These are phyloP conservation scores for Skeletonema tropicum DNA, from an alignment of 108 stramenopile species.

Conservation along the genomic window DNA sequence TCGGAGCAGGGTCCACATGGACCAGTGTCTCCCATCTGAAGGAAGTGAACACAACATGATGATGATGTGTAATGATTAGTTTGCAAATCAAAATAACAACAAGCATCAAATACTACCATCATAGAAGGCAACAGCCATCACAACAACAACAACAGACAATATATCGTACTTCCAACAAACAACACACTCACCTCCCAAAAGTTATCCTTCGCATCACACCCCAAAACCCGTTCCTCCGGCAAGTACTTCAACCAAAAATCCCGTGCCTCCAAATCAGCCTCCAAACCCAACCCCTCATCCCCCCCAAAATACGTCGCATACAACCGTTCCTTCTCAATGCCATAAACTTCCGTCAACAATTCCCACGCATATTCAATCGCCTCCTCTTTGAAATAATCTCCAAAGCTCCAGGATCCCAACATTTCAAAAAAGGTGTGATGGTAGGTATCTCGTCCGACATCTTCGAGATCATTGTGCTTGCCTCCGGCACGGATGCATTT, in stretches of 20 bases:
- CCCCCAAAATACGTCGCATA: slow-evolving; percentile 99
- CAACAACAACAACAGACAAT: not conserved
- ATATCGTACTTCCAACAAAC: not conserved
- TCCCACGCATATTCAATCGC: slow-evolving; percentile 97
- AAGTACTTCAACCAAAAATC: slow-evolving; percentile 81
- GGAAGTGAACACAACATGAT: too few species aligned
- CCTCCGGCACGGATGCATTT: slow-evolving; percentile 99
- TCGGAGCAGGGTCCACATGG: slow-evolving; percentile 98
- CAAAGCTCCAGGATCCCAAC: slow-evolving; percentile 97
- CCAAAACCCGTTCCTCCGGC: slow-evolving; percentile 82
- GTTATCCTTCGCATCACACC: slow-evolving; percentile 91
- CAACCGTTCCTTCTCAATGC: slow-evolving; percentile 77
- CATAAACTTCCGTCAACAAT: slow-evolving; percentile 89
- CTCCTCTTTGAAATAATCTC: slow-evolving; percentile 91
- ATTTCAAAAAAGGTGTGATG: slow-evolving; percentile 99
- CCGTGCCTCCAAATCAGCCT: slow-evolving; percentile 86
- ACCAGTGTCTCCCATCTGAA: slow-evolving; percentile 96
- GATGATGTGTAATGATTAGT: too few species aligned
- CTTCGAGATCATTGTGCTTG: slow-evolving; percentile 99
- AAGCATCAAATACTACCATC: too few species aligned
- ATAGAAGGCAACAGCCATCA: too few species aligned
- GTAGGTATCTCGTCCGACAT: slow-evolving; percentile 97
- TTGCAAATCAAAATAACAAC: too few species aligned
- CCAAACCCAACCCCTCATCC: slow-evolving; percentile 80
- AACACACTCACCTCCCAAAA: slow-evolving; percentile 93